A percentile compares a stretch with the other conserved stretches of the same genome.
Evolutionary conservation across 257 asterid genomes (phyloP).

Genomic region (Primulina eburnea): DNA sequence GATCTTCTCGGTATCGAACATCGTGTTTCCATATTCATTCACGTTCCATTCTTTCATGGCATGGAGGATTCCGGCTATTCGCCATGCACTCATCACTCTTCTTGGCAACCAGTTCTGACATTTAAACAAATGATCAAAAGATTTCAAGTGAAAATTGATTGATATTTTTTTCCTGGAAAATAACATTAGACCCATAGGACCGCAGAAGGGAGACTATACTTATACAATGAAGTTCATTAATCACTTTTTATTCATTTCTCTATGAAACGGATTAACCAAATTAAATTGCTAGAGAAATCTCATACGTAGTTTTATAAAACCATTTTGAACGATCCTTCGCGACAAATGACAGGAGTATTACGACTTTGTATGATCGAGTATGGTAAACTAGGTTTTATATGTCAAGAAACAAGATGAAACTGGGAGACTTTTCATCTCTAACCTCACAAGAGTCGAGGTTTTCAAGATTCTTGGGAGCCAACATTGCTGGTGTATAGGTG

Average conservation of each 20-base stretch:
- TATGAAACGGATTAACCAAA: too few species aligned
- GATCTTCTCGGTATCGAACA: constrained; percentile 22
- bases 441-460: constrained; percentile 61
- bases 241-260: too few species aligned
- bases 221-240: too few species aligned
- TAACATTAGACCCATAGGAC: too few species aligned
- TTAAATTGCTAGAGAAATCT: too few species aligned
- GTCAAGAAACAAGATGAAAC: neutral
- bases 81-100: constrained; percentile 33
- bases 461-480: constrained; percentile 42
- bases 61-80: constrained; percentile 32
- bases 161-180: too few species aligned
- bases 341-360: too few species aligned
- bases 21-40: constrained; percentile 26
- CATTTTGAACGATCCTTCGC: too few species aligned
- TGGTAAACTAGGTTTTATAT: too few species aligned
- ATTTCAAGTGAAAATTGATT: neutral
- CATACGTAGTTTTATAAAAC: too few species aligned
- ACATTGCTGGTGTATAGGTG: constrained; percentile 44
- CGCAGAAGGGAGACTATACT: too few species aligned
- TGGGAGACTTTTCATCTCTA: neutral
- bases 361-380: too few species aligned
- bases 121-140: neutral
- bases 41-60: constrained; percentile 30
- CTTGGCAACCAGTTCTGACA: constrained; percentile 34